Percentiles rank a stretch among this genome's conserved stretches.
These are phyloP conservation scores for Balansia obtecta DNA, from an alignment of 2,329 filamentous ascomycete genomes.

Conservation along the genomic window DNA sequence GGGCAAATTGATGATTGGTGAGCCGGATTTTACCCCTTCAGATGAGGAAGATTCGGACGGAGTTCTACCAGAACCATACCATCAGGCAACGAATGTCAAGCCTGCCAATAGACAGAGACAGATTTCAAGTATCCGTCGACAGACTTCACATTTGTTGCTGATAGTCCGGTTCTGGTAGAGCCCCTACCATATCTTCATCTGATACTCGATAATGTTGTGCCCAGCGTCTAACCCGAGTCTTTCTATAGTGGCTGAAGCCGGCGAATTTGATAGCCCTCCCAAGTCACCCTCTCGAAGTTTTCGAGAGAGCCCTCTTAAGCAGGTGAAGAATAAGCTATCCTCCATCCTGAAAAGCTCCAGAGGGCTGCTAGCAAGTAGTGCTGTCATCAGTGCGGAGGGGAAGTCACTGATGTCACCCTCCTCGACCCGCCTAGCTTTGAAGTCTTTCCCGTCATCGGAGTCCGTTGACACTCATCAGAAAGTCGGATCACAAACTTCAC, in stretches of 20 bases:
- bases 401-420: constrained; percentile 47
- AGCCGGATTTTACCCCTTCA: constrained; percentile 20
- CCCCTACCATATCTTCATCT: no score
- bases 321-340: constrained; percentile 84
- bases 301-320: constrained; percentile 71
- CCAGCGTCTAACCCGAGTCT: constrained; percentile 46
- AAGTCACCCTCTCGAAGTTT: constrained; percentile 45
- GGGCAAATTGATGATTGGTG: constrained; percentile 35
- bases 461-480: constrained; percentile 23
- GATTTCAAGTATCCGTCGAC: no score
- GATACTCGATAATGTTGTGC: constrained; percentile 51
- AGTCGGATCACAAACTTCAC: constrained; percentile 11
- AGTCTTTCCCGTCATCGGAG: constrained; percentile 35
- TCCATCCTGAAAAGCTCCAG: constrained; percentile 83
- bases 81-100: constrained; percentile 5
- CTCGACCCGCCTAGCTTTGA: constrained; percentile 30
- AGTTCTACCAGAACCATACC: background rate
- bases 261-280: constrained; percentile 32
- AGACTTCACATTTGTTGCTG: no score
- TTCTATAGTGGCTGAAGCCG: constrained; percentile 33
- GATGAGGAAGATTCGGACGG: constrained; percentile 3
- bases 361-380: constrained; percentile 70
- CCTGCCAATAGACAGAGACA: no score
- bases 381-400: constrained; percentile 48
- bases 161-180: no score